Base-by-base conservation (phyloP, 306 rosid species). In the Psophocarpus tetragonolobus region DNA sequence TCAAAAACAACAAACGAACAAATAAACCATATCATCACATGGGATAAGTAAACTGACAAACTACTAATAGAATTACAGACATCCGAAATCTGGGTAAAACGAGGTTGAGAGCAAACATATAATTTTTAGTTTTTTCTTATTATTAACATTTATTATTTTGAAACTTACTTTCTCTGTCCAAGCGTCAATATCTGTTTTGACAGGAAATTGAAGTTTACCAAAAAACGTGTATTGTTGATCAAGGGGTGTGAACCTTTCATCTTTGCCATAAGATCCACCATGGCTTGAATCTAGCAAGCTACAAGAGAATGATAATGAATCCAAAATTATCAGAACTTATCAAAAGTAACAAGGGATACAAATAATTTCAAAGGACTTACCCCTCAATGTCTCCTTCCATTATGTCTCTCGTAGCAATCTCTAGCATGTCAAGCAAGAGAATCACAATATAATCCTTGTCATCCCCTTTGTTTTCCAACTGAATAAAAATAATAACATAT, bases 341-440 rank as follows among this genome's bases (percentile, higher is more conserved):
- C 57, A 68, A 78, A 78, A 57, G 44, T 73, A 32, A 63, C 54
- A 10, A 29, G 58, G 4, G 73, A 85, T 36, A 54, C 3, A 71
- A 50, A 38, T 48, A 45, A 24, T 26, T 51, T 53, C 44, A 76
- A 73, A 79, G 51, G 76, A 81, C 78, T 77, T 81, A 92, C 98
- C 84, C 84, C 63, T 90, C 86, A 78, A 81, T 71, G 18, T 92
- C 98, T 66, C 90, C 97, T 1, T 87, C 97, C 87, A 95, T 82
- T 80, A 95, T 90, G 87, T 95, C 98, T 63, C 97, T 88, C 15
- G 97, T 91, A 78, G 89, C 98, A 86, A 95, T 90, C 84, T 95
- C 98, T 17, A 95, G 82, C 97, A 95, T 95, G 88, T 95, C 92
- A 33, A 95, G 91, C 91, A 95, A 85, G 82, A 95, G 87, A 77